Evolutionary conservation across 495 filamentous ascomycete species (phyloP).

Genomic region (Xylaria sp.): DNA sequence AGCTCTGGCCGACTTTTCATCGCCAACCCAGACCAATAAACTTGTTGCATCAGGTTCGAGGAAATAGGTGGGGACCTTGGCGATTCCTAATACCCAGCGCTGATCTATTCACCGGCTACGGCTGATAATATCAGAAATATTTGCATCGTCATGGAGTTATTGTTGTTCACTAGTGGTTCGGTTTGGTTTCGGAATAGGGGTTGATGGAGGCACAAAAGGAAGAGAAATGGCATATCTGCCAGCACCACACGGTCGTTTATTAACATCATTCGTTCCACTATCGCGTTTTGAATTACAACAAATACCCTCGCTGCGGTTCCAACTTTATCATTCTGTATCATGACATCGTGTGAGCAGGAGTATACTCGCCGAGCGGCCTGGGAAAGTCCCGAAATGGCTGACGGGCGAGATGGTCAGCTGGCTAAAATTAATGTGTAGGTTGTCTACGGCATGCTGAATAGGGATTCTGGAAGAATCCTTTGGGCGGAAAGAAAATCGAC

Average conservation of each 20-base stretch:
- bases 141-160: slow-evolving; percentile 42
- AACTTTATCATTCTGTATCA: slow-evolving; percentile 17
- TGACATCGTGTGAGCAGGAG: slow-evolving; percentile 2
- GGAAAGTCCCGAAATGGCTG: background rate
- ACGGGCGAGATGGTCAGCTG: background rate
- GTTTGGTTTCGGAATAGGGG: slow-evolving; percentile 30
- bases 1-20: slow-evolving; percentile 83
- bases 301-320: slow-evolving; percentile 45
- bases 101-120: slow-evolving; percentile 17
- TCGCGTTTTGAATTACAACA: slow-evolving; percentile 33
- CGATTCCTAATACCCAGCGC: slow-evolving; percentile 3
- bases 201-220: slow-evolving; percentile 36
- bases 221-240: slow-evolving; percentile 30
- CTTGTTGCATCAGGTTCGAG: background rate
- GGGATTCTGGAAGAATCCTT: background rate
- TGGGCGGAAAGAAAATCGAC: background rate
- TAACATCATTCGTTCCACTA: slow-evolving; percentile 26
- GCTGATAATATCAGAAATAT: slow-evolving; percentile 25
- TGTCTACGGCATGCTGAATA: background rate
- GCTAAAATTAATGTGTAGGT: slow-evolving; percentile 6
- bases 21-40: slow-evolving; percentile 83
- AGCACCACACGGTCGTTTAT: slow-evolving; percentile 40
- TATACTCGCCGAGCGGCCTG: slow-evolving; percentile 6
- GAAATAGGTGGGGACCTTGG: background rate
- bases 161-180: slow-evolving; percentile 19